phyloP scores from a whole-genome alignment of 169 alveolate genomes.

The Eimeria mitis region DNA sequence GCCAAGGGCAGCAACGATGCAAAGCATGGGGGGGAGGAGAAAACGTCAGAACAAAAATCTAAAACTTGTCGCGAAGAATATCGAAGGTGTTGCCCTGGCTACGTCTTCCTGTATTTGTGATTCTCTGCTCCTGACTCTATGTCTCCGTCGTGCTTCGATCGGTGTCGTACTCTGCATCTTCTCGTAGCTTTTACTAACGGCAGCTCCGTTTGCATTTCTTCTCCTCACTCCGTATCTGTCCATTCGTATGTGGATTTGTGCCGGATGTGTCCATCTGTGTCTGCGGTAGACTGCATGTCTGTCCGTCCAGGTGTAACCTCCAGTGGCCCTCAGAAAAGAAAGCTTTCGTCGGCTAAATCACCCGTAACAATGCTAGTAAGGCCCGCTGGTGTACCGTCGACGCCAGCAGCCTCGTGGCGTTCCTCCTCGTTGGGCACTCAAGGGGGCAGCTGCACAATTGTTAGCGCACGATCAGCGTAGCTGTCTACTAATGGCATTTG shows the following conservation, averaged over 20 bases:
- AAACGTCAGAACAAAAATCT: neutral
- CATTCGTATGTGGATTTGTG: neutral
- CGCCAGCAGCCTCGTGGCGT: neutral
- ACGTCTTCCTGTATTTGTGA: neutral
- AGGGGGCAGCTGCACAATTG: neutral
- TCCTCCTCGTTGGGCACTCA: neutral
- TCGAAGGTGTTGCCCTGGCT: neutral
- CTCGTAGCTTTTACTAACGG: neutral
- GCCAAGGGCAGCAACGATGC: neutral
- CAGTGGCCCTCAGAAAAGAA: neutral
- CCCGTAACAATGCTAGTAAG: neutral
- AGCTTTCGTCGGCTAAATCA: neutral
- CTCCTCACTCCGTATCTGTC: neutral
- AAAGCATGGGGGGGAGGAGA: neutral
- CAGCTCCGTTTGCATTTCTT: neutral
- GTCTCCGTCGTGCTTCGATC: neutral
- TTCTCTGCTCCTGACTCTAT: neutral
- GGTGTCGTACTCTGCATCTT: neutral
- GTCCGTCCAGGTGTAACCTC: too few relatives aligned
- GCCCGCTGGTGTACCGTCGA: neutral
- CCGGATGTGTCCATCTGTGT: neutral
- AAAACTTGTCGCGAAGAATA: neutral
- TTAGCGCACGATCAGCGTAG: neutral
- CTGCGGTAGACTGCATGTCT: neutral
- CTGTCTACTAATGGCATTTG: neutral